Evolutionary conservation across 78 protist species (phyloP), one percentile per base, ranked within the genome.

Genomic region (Anaeramoeba flamelloides): DNA sequence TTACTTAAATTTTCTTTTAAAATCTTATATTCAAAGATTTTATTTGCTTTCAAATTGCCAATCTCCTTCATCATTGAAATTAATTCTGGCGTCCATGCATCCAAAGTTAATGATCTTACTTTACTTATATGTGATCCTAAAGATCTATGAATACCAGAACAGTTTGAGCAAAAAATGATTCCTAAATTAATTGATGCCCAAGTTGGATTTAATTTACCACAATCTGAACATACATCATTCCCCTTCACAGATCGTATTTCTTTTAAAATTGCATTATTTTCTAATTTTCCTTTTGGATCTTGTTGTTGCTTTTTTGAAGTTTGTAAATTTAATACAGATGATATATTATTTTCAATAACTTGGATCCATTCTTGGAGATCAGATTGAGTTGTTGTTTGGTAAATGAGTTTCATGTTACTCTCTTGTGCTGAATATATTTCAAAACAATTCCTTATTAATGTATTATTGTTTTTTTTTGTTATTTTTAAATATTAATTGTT

Each of bases 301-400:
- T 53, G 69, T 53, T 53, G 8, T 53, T 17, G 34, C 69, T 53
- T 17, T 8, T 53, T 53, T 53, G 8, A 8, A 17, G 69, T 26
- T 26, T 53, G 17, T 26, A 26, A 26, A 26, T 8, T 26, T 53
- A 53, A 26, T 53, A 53, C 69, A 26, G 69, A 8, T 53, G 69
- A 53, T 53, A 53, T 53, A 53, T 53, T 53, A 53, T 53, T 53
- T n/a, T n/a, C n/a, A n/a, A n/a, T n/a, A n/a, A n/a, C n/a, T n/a
- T n/a, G n/a, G n/a, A n/a, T n/a, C n/a, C n/a, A n/a, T n/a, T n/a
- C n/a, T n/a, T n/a, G n/a, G n/a, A n/a, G n/a, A n/a, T n/a, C n/a
- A n/a, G n/a, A n/a, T n/a, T n/a, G n/a, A n/a, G n/a, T n/a, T n/a
- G n/a, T n/a, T n/a, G n/a, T n/a, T n/a, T n/a, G n/a, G n/a, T n/a